Base-by-base conservation (phyloP, 495 filamentous ascomycete genomes). In the Aspergillus cavernicola region DNA sequence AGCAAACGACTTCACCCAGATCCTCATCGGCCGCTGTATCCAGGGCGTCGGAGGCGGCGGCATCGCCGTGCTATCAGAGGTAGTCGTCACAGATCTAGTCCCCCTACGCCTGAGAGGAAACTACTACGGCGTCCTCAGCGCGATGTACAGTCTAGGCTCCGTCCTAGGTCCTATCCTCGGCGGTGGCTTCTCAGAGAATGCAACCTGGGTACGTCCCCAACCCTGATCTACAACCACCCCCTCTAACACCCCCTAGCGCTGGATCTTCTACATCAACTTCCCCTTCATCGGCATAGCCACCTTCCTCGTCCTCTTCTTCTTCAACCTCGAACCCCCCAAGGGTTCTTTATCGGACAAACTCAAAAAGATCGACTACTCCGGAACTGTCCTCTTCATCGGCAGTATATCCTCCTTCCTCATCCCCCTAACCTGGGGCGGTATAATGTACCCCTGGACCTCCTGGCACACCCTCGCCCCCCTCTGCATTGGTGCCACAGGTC, bases 191-290 rank as follows among this genome's bases (percentile, higher is more conserved):
- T 47, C 53, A 3, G 28, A 67, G 37, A 59, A 58, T n/a, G 70
- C 72, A 26, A 71, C 71, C 0, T 84, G 80, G 52, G 55, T 58
- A 48, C 4, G 6, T n/a, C 36, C 15, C n/a, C 13, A 18, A 6
- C 13, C 15, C 36, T 12, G 3, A 2, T 18, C 36, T 38, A 3
- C 13, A 16, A 38, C n/a, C n/a, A 43, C 24, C 1, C 24, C 5
- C n/a, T 19, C 33, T 35, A 33, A 54, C 12, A 44, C 15, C 28
- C 9, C 3, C 19, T n/a, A 58, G 80, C 46, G 80, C 28, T 84
- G 81, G 83, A 79, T 82, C 48, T 87, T 87, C 61, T 88, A 82
- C 65, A 79, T 89, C 60, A 89, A 87, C 60, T 66, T 87, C 13
- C 63, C 75, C 15, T 67, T 85, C n/a, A 74, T 74, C 32, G 83